Percentiles rank a stretch among this genome's conserved stretches.
These are phyloP conservation scores for Suillus subalutaceus DNA, from an alignment of 768 basidiomycete genomes.

Conservation along the genomic window DNA sequence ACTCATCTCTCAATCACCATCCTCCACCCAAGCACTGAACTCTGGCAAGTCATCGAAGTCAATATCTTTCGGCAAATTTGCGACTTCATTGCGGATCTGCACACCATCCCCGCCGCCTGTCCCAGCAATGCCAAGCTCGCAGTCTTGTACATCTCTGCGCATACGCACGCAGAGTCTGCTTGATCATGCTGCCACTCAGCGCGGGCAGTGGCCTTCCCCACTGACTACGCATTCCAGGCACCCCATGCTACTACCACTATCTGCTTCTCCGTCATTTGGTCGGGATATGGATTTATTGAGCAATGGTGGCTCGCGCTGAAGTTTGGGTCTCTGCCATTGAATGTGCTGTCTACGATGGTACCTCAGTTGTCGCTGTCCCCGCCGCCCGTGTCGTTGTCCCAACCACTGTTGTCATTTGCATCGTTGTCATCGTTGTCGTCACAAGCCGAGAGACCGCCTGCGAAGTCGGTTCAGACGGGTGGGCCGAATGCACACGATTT, in stretches of 20 bases:
- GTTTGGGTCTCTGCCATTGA: constrained; percentile 14
- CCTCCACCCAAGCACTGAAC: constrained; percentile 20
- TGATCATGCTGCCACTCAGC: constrained; percentile 54
- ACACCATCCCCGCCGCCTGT: constrained; percentile 52
- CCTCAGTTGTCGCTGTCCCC: constrained; percentile 11
- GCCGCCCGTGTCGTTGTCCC: too few relatives aligned
- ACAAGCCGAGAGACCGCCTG: constrained; percentile 17
- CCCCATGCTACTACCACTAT: constrained; percentile 28
- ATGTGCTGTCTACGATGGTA: constrained; percentile 13
- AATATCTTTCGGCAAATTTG: constrained; percentile 46
- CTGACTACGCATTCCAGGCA: constrained; percentile 26
- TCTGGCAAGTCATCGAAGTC: constrained; percentile 26
- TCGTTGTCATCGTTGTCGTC: constrained; percentile 18
- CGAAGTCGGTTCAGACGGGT: constrained; percentile 38
- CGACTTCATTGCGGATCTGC: constrained; percentile 39
- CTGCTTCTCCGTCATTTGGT: constrained; percentile 1
- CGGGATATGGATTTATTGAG: neutral
- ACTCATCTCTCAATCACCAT: constrained; percentile 24
- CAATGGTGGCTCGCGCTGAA: constrained; percentile 8
- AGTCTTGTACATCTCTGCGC: neutral
- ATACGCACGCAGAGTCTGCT: constrained; percentile 59
- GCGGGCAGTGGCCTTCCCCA: constrained; percentile 42
- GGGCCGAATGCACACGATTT: constrained; percentile 83
- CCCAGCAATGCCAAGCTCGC: constrained; percentile 28
- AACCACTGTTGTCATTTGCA: constrained; percentile 20